Evolutionary conservation across 257 asterid species (phyloP).

Genomic region (Hygrophila difformis): DNA sequence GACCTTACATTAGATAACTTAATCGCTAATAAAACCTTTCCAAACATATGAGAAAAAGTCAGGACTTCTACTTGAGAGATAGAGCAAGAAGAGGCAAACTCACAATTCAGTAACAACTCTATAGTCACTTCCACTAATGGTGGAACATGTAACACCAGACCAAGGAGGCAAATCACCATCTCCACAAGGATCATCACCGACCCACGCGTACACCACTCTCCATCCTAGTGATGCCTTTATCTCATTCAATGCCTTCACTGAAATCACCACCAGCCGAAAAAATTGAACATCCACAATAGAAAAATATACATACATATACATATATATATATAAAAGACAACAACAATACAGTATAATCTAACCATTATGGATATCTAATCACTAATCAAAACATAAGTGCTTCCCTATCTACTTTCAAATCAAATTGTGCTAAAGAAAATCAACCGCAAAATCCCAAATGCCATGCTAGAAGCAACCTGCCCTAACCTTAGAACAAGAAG

Average conservation of each 20-base stretch:
- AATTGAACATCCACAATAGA: slow-evolving; percentile 6
- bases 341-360: background rate
- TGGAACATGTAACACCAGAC: slow-evolving; percentile 89
- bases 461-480: background rate
- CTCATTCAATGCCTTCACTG: slow-evolving; percentile 94
- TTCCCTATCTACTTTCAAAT: slow-evolving; percentile 1
- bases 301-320: background rate
- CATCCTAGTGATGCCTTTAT: slow-evolving; percentile 97
- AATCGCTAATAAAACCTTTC: no score
- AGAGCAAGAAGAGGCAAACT: slow-evolving; percentile 24
- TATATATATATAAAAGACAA: no score
- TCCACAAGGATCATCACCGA: slow-evolving; percentile 99
- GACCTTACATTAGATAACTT: background rate
- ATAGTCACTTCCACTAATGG: slow-evolving; percentile 74
- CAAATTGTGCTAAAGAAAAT: background rate
- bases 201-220: slow-evolving; percentile 99
- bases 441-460: background rate
- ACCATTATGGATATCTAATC: slow-evolving; percentile 10
- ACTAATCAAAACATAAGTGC: slow-evolving; percentile 1
- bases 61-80: background rate
- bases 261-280: slow-evolving; percentile 7
- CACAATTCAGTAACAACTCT: slow-evolving; percentile 91
- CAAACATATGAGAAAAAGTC: background rate
- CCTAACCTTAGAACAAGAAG: background rate
- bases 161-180: slow-evolving; percentile 94